Evolutionary conservation across 2,329 filamentous ascomycete genomes (phyloP).

Genomic region (Aspergillus melleus): DNA sequence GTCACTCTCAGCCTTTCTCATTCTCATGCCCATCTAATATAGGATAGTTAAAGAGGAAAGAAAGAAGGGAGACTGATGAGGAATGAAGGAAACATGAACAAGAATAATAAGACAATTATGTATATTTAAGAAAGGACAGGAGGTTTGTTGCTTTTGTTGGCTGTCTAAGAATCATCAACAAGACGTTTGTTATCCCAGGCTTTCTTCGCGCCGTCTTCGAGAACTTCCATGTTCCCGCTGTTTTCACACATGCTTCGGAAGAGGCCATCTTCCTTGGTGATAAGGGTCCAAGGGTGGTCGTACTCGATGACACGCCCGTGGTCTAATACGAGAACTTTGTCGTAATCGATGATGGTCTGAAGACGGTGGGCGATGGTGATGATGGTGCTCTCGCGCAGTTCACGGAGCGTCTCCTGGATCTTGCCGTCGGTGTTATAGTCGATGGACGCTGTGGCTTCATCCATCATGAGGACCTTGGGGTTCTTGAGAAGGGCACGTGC

Average conservation of each 20-base stretch:
- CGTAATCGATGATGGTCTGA: constrained; percentile 96
- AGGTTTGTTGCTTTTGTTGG: constrained; percentile 4
- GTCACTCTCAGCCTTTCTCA: neutral
- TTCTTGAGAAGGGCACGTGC: constrained; percentile 88
- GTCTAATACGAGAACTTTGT: constrained; percentile 93
- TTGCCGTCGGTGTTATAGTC: constrained; percentile 95
- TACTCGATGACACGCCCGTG: constrained; percentile 85
- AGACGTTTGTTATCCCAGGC: constrained; percentile 50
- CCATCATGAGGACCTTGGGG: constrained; percentile 95
- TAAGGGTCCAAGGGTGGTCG: constrained; percentile 81
- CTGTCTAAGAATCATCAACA: constrained; percentile 42
- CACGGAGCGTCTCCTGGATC: constrained; percentile 95
- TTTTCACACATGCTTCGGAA: constrained; percentile 70
- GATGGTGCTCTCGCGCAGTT: constrained; percentile 81
- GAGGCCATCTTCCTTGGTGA: constrained; percentile 67
- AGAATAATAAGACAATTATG: constrained; percentile 1
- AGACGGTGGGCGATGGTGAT: constrained; percentile 95
- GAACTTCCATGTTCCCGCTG: constrained; percentile 61
- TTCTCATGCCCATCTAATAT: neutral
- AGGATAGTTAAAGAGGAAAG: neutral
- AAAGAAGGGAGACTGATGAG: neutral
- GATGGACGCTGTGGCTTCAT: constrained; percentile 96
- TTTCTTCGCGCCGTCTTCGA: constrained; percentile 56
- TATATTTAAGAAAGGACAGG: constrained; percentile 2
- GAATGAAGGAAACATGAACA: neutral